Evolutionary conservation across 2,329 filamentous ascomycete species (phyloP).

Genomic region (Colletotrichum sp.): DNA sequence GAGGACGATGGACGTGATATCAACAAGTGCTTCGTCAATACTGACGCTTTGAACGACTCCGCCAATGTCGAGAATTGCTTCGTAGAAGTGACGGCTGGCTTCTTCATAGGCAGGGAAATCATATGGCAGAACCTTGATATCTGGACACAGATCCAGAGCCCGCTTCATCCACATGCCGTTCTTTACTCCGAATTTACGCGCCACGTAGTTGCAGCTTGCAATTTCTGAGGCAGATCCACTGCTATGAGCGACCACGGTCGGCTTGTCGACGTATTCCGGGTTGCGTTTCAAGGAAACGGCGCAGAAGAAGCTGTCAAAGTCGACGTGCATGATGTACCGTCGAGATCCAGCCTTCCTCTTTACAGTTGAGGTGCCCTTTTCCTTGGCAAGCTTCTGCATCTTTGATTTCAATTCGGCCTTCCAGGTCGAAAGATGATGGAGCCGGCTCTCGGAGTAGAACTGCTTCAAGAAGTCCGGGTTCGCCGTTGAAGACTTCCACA

Average conservation of each 20-base stretch:
- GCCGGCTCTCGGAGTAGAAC: conserved; percentile 91
- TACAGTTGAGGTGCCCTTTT: conserved; percentile 57
- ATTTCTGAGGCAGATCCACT: conserved; percentile 89
- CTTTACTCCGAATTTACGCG: conserved; percentile 83
- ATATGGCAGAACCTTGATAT: conserved; percentile 90
- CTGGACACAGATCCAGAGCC: conserved; percentile 81
- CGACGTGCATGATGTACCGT: conserved; percentile 90
- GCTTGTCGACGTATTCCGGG: conserved; percentile 78
- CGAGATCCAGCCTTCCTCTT: conserved; percentile 67
- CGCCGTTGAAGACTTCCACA: conserved; percentile 87
- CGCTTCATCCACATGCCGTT: conserved; percentile 99
- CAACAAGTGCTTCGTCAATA: conserved; percentile 91
- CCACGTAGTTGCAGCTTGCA: conserved; percentile 95
- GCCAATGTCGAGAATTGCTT: conserved; percentile 77
- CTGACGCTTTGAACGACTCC: conserved; percentile 95
- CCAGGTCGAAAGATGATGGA: conserved; percentile 96
- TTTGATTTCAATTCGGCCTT: conserved; percentile 92
- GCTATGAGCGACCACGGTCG: conserved; percentile 88
- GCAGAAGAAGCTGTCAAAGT: conserved; percentile 99
- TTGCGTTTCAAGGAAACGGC: conserved; percentile 83
- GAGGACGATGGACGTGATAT: conserved; percentile 76
- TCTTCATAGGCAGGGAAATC: conserved; percentile 96
- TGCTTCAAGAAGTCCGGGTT: conserved; percentile 94
- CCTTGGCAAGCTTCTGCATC: conserved; percentile 79
- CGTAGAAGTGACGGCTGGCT: conserved; percentile 87